Evolutionary conservation across 768 basidiomycete species (phyloP).

Genomic region (Serendipita sp.): DNA sequence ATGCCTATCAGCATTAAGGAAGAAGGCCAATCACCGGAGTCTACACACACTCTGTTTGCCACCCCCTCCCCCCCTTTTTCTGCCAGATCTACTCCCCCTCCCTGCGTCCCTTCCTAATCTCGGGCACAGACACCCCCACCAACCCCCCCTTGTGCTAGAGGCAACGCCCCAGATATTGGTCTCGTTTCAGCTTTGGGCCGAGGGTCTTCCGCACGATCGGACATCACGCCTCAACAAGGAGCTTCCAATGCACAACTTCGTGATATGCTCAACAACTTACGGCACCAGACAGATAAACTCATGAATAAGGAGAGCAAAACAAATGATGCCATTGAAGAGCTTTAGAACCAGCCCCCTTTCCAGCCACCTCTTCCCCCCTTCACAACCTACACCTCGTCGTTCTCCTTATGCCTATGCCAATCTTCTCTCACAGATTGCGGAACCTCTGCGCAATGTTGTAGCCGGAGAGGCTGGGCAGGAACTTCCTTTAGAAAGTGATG

Average conservation of each 20-base stretch:
- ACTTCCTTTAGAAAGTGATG: not conserved
- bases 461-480: not conserved
- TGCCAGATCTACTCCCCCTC: not conserved
- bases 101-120: slow-evolving; percentile 4
- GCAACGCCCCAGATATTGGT: not conserved
- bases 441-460: slow-evolving; percentile 14
- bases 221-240: slow-evolving; percentile 6
- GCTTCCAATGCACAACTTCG: slow-evolving; percentile 25
- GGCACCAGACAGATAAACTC: slow-evolving; percentile 41
- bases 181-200: not conserved
- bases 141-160: not conserved
- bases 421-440: slow-evolving; percentile 20
- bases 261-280: slow-evolving; percentile 38
- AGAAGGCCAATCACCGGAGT: not conserved
- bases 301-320: slow-evolving; percentile 46
- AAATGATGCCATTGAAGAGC: slow-evolving; percentile 43
- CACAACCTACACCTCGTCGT: not conserved
- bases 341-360: slow-evolving; percentile 30
- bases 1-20: not conserved
- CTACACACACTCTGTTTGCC: not conserved
- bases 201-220: slow-evolving; percentile 1
- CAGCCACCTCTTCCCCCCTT: slow-evolving; percentile 26
- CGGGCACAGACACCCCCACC: not conserved
- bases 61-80: not conserved
- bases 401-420: slow-evolving; percentile 11